Conservation (phyloP, 306 rosid species). For the Oxytropis ochrocephala region DNA sequence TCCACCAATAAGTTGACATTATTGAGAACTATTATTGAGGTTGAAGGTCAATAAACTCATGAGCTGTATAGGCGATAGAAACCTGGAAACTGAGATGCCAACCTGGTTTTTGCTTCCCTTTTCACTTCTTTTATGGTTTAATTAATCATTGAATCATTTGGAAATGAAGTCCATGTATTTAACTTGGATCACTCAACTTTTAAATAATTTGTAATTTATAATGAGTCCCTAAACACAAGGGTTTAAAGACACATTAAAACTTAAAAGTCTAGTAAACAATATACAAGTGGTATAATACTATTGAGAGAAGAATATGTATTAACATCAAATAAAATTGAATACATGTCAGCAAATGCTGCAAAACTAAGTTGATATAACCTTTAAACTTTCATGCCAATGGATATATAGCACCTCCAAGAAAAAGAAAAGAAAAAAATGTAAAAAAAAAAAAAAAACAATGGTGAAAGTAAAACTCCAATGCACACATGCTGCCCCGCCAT, state of each 20-base stretch:
- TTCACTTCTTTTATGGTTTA: no score
- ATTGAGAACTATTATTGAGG: neutral
- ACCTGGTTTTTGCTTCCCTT: no score
- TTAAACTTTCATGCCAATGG: conserved; percentile 28
- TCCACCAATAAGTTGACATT: neutral
- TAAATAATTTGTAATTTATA: no score
- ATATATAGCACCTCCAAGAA: conserved; percentile 31
- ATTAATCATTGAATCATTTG: no score
- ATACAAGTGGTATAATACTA: conserved; percentile 30
- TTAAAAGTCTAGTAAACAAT: neutral
- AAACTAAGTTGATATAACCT: conserved; percentile 24
- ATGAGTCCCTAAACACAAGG: no score
- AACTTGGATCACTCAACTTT: no score
- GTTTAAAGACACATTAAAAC: no score
- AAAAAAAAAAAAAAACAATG: conserved; percentile 18
- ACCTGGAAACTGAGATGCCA: no score
- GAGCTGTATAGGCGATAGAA: no score
- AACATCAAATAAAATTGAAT: conserved; percentile 33
- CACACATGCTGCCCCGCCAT: conserved; percentile 31
- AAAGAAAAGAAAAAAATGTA: conserved; percentile 10
- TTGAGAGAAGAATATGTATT: conserved; percentile 42
- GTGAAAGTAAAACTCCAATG: conserved; percentile 36
- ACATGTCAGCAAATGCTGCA: conserved; percentile 37
- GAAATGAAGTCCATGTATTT: no score
- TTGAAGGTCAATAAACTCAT: neutral